Base-by-base conservation (phyloP, 768 basidiomycete genomes). In the Lactarius vividus region DNA sequence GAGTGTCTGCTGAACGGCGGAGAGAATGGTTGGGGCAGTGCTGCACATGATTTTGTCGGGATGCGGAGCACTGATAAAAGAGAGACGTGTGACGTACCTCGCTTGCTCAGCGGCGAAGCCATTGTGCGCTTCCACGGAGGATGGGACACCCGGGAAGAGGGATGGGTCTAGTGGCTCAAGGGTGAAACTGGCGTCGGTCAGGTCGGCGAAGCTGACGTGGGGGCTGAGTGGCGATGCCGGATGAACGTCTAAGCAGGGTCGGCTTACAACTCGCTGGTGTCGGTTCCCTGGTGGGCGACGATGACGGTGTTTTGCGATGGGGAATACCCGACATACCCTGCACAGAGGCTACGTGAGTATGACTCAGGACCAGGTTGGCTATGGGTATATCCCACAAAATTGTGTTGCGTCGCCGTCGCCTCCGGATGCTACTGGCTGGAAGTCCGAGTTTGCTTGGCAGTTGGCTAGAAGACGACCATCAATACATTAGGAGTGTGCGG, bases 241-340 rank as follows among this genome's bases (percentile, higher is more conserved):
- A 13, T 10, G 13, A 18, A 40, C 26, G 16, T 37, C 23, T 20
- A 16, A 40, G 29, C 2, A 28, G 35, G 33, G 10, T n/a, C 15
- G 0, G 62, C 74, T 62, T 39, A 78, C 78, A 79, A 46, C 57
- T 75, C 28, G 10, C 31, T 56, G 18, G 76, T 68, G 54, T 80
- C 69, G 7, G 79, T 79, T 15, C 79, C 79, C 64, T 79, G 76
- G 68, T 80, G 78, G 15, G 75, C 71, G 4, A 79, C 79, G 37
- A 79, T 73, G 56, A 77, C 75, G 0, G 70, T 75, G n/a, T 72
- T 59, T 37, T 80, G 71, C 1, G 66, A 72, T 0, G 82, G 79
- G 63, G 81, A 81, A 65, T 76, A 85, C n/a, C 84, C 84, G 31
- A 85, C 84, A 62, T 75, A 84, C 83, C 83, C 84, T 84, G 59